A percentile compares a stretch with the other conserved stretches of the same genome.
phyloP scores from a whole-genome alignment of 257 asterid species.

The Schizonepeta tenuifolia region DNA sequence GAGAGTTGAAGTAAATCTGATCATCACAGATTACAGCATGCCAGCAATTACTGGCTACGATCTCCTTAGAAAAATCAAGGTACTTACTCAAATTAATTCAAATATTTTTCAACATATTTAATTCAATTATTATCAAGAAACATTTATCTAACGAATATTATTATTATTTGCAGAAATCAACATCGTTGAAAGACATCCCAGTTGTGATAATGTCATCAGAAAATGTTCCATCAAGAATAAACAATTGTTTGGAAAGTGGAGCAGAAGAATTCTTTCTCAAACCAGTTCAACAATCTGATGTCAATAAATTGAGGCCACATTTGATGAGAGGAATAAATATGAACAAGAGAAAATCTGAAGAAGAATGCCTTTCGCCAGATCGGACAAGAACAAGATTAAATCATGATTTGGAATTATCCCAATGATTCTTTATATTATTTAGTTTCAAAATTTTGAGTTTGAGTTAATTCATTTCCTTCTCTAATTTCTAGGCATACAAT shows the following conservation, averaged over 20 bases:
- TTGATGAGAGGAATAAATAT: conserved; percentile 40
- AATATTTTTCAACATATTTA: background rate
- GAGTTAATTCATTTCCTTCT: background rate
- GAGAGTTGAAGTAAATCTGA: conserved; percentile 56
- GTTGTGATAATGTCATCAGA: conserved; percentile 82
- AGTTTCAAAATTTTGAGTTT: conserved; percentile 1
- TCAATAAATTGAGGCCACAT: conserved; percentile 55
- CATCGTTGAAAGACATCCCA: conserved; percentile 56
- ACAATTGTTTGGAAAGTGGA: conserved; percentile 63
- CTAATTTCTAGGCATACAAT: background rate
- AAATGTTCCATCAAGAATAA: conserved; percentile 63
- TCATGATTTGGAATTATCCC: conserved; percentile 37
- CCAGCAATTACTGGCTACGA: conserved; percentile 80
- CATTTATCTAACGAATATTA: background rate
- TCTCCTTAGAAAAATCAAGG: conserved; percentile 62
- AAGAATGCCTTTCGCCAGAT: conserved; percentile 51
- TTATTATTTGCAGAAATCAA: conserved; percentile 44
- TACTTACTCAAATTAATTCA: background rate
- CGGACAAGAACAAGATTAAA: conserved; percentile 48
- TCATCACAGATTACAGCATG: conserved; percentile 74
- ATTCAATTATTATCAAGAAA: background rate
- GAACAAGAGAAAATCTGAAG: conserved; percentile 43
- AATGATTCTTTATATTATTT: conserved; percentile 2
- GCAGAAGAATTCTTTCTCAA: conserved; percentile 70
- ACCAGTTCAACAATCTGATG: conserved; percentile 65